phyloP scores from a whole-genome alignment of 176 grass and related monocot genomes.

The Musa troglodytarum region DNA sequence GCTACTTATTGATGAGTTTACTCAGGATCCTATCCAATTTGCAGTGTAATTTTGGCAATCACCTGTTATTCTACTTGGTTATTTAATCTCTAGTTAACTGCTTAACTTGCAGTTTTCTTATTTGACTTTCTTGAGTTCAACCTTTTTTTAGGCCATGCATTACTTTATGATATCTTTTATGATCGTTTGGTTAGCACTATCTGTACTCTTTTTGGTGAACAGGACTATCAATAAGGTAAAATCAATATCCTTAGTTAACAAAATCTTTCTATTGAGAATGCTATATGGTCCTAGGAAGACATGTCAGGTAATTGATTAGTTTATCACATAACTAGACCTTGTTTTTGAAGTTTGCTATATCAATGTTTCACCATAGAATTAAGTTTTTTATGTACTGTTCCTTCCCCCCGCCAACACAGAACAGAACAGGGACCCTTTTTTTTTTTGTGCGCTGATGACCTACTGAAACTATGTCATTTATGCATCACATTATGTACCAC shows the following conservation, averaged over 20 bases:
- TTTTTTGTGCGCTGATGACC: too few species aligned
- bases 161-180: background rate
- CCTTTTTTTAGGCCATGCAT: background rate
- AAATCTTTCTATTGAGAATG: background rate
- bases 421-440: too few species aligned
- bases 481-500: too few species aligned
- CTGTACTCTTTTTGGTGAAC: background rate
- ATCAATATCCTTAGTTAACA: background rate
- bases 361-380: background rate
- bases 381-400: background rate
- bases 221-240: background rate
- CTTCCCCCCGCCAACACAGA: background rate
- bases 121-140: background rate
- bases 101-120: background rate
- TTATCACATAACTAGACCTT: background rate
- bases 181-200: background rate
- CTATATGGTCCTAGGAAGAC: background rate
- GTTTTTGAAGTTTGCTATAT: background rate
- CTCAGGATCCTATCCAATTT: constrained; percentile 68
- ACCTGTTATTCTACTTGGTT: background rate
- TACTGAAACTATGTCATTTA: too few species aligned
- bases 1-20: constrained; percentile 74
- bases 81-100: background rate
- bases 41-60: constrained; percentile 38
- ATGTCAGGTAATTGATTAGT: background rate